Evolutionary conservation across 2,329 filamentous ascomycete species (phyloP), one percentile per base, ranked within the genome.

Genomic region (Diaporthe australafricana): DNA sequence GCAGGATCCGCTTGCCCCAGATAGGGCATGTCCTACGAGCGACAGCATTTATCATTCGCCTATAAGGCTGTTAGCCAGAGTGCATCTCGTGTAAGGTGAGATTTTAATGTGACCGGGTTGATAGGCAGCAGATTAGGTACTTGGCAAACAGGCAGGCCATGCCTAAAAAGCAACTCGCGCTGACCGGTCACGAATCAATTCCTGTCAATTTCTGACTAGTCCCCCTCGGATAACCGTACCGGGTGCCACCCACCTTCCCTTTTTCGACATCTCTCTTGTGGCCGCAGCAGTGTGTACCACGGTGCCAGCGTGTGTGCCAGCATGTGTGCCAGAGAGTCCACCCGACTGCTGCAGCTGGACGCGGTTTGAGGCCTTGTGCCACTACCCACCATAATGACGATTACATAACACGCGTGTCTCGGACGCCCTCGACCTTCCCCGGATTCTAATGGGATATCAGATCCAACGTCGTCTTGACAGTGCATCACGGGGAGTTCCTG

Each of bases 401-500:
- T 56, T 56, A 56, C 53, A 56, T 56, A 56, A 56, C 20, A 30
- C 9, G 8, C 25, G 32, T 35, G 52, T 55, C 20, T 56, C 32
- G 25, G 53, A 25, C 53, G 53, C 53, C 20, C 53, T 56, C 32
- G 11, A 1, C 35, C 53, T 5, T 56, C 53, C 53, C 53, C 32
- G 16, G 22, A 32, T 56, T 56, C n/a, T n/a, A n/a, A 38, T 56
- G 53, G 53, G n/a, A 56, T 56, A 56, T 38, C 53, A 16, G 7
- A 38, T 56, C 12, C 32, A 35, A 30, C 20, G 32, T 35, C 53
- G 32, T 3, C 20, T 56, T 17, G 6, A 12, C n/a, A 7, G 20
- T 38, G 53, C 53, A 56, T 56, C 53, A 56, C 53, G 53, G 53
- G 53, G 32, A n/a, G n/a, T 25, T 38, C 11, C 53, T 55, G 52